These are phyloP conservation scores for Colletotrichum destructivum DNA, from an alignment of 2,329 filamentous ascomycete species.

Conservation along the genomic window DNA sequence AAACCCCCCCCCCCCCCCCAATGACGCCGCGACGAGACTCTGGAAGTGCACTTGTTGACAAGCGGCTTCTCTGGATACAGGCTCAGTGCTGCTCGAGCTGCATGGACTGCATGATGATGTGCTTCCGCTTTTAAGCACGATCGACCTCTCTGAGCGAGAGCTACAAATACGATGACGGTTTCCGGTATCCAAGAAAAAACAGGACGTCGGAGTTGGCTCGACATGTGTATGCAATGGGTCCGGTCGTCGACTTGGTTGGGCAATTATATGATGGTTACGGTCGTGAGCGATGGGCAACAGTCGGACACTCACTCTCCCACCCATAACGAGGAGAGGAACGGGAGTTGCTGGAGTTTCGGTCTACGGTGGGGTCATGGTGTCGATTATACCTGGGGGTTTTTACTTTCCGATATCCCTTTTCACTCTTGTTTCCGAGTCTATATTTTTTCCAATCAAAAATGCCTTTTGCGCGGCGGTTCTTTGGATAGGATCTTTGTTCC, in stretches of 20 bases:
- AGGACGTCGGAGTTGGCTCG: neutral
- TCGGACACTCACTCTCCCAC: neutral
- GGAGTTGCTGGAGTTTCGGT: conserved; percentile 12
- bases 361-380: neutral
- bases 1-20: neutral
- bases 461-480: neutral
- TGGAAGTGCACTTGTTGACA: conserved; percentile 1
- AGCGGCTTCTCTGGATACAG: neutral
- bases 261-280: neutral
- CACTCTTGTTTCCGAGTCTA: neutral
- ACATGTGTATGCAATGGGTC: neutral
- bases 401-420: neutral
- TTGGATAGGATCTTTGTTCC: neutral
- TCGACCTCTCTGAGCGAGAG: neutral
- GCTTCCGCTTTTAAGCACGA: neutral
- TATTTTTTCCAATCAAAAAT: neutral
- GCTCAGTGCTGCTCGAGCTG: conserved; percentile 24
- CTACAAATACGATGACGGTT: neutral
- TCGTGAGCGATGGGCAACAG: too few species aligned
- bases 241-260: neutral
- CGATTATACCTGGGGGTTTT: neutral
- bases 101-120: conserved; percentile 23
- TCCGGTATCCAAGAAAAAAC: neutral
- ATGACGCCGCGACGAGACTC: too few species aligned
- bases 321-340: neutral